These are phyloP conservation scores for Phellinidium pouzarii DNA, from an alignment of 1,284 basidiomycete genomes.

Conservation along the genomic window DNA sequence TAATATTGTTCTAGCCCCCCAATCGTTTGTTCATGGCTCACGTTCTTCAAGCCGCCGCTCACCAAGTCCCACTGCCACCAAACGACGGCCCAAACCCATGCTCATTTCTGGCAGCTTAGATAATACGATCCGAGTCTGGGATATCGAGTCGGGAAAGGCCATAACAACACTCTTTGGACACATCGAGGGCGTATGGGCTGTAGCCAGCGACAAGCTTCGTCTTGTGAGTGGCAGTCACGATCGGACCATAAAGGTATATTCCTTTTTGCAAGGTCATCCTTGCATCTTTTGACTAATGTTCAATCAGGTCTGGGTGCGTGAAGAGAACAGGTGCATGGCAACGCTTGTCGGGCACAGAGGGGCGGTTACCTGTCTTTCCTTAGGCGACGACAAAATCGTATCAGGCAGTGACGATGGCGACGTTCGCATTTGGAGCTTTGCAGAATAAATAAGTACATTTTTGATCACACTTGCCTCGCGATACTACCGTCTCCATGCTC, in stretches of 20 bases:
- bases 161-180: constrained; percentile 90
- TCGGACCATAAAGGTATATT: constrained; percentile 77
- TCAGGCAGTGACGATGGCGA: constrained; percentile 90
- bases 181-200: constrained; percentile 94
- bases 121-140: constrained; percentile 97
- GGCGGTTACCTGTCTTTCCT: constrained; percentile 85
- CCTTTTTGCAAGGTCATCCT: constrained; percentile 8
- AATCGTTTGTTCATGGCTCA: constrained; percentile 1
- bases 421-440: constrained; percentile 78
- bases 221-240: constrained; percentile 92
- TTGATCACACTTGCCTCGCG: background rate
- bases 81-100: constrained; percentile 46
- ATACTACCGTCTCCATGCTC: no score
- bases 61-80: constrained; percentile 6
- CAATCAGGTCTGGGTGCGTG: constrained; percentile 84
- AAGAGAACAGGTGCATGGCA: constrained; percentile 81
- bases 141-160: constrained; percentile 81
- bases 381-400: constrained; percentile 94
- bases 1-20: constrained; percentile 12
- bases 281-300: constrained; percentile 14
- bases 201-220: constrained; percentile 88
- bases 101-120: constrained; percentile 90
- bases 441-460: constrained; percentile 22
- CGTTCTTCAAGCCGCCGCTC: constrained; percentile 9
- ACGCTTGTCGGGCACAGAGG: constrained; percentile 94